A percentile compares a stretch with the other conserved stretches of the same genome.
Conservation (phyloP, 257 asterid species). For the Przewalskia tangutica region DNA sequence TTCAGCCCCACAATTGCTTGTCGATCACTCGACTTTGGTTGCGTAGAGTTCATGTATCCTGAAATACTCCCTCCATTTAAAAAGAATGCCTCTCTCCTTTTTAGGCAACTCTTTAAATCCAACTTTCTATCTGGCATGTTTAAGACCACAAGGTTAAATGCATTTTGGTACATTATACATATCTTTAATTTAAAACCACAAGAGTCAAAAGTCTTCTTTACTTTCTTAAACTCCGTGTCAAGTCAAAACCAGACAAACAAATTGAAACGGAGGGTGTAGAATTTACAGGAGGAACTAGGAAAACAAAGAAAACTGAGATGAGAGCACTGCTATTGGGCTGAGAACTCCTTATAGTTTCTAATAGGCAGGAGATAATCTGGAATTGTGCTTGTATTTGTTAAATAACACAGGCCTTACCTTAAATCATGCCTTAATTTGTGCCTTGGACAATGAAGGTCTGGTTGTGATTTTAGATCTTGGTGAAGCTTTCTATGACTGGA, state of each 20-base stretch:
- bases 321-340: not conserved
- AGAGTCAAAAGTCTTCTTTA: no score
- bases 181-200: no score
- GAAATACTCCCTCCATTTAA: no score
- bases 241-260: no score
- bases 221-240: no score
- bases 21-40: not conserved
- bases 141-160: no score
- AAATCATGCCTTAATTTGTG: not conserved
- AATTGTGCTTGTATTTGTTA: not conserved
- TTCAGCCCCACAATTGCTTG: conserved; percentile 4
- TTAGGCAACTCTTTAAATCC: no score
- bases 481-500: not conserved
- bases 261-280: not conserved
- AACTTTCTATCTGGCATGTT: no score
- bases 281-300: not conserved
- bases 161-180: no score
- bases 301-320: not conserved
- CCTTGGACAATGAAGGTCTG: not conserved
- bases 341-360: not conserved
- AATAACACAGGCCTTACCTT: not conserved
- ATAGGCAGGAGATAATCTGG: not conserved
- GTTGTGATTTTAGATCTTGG: not conserved
- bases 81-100: no score
- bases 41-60: not conserved